Evolutionary conservation across 140 eudicot genomes (phyloP).

Genomic region (Anethum foeniculum): DNA sequence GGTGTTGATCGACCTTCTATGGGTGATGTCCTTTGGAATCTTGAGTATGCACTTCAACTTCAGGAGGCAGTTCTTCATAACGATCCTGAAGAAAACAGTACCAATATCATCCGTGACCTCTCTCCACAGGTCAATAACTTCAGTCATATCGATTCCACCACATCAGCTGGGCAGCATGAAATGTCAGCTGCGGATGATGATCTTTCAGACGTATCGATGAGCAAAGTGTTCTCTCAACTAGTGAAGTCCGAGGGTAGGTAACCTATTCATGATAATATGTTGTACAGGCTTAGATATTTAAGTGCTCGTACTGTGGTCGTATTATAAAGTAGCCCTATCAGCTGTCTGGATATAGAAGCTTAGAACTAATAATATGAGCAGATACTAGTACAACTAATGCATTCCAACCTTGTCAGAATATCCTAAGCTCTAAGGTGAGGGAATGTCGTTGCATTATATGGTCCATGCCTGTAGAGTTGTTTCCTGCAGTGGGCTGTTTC

Average conservation of each 20-base stretch:
- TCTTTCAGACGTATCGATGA: slow-evolving; percentile 60
- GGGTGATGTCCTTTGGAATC: slow-evolving; percentile 76
- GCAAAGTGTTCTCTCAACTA: slow-evolving; percentile 60
- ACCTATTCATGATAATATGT: background rate
- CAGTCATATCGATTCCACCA: slow-evolving; percentile 22
- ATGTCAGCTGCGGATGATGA: slow-evolving; percentile 41
- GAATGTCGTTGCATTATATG: background rate
- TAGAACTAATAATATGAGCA: background rate
- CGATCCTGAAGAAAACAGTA: slow-evolving; percentile 64
- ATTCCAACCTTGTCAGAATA: background rate
- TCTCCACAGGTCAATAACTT: slow-evolving; percentile 50
- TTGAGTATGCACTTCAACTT: slow-evolving; percentile 48
- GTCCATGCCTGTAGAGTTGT: background rate
- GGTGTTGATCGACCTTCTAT: slow-evolving; percentile 63
- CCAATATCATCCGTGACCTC: slow-evolving; percentile 53
- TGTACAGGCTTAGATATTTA: background rate
- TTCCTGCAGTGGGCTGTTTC: background rate
- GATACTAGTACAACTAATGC: background rate
- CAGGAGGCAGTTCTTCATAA: slow-evolving; percentile 58
- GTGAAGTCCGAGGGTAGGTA: slow-evolving; percentile 63
- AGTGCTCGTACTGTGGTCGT: background rate
- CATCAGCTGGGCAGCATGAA: slow-evolving; percentile 27
- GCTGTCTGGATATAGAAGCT: background rate
- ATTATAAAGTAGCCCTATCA: background rate
- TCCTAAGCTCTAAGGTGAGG: background rate